Conservation (phyloP, 176 grass and related monocot species). For the Phoenix dactylifera region DNA sequence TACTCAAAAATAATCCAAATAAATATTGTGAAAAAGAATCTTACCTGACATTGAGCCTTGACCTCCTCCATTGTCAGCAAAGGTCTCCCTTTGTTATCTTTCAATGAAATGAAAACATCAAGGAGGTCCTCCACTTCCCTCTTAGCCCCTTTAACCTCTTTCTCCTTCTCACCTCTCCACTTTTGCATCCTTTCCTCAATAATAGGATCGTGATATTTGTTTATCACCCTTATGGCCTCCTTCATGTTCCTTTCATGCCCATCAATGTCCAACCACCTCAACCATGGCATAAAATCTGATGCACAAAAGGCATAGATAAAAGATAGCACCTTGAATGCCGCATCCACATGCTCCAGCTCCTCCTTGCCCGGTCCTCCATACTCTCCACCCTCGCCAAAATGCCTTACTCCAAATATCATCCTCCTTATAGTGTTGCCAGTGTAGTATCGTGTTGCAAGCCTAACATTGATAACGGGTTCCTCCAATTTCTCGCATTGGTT, state of each 20-base stretch:
- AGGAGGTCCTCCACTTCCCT: constrained; percentile 23
- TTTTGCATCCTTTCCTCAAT: constrained; percentile 24
- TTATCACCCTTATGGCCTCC: constrained; percentile 1
- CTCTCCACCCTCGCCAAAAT: constrained; percentile 6
- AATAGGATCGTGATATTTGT: constrained; percentile 26
- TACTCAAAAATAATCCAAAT: too few species aligned
- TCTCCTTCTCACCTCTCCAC: neutral
- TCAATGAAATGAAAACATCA: constrained; percentile 30
- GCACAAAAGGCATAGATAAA: constrained; percentile 25
- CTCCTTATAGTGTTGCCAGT: constrained; percentile 27
- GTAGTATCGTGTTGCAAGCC: constrained; percentile 23
- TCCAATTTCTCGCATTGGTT: constrained; percentile 3
- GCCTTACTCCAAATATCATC: constrained; percentile 31
- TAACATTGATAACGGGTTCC: constrained; percentile 18
- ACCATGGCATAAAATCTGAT: constrained; percentile 31
- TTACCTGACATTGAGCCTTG: constrained; percentile 30
- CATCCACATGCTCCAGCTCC: constrained; percentile 35
- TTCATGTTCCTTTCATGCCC: constrained; percentile 29
- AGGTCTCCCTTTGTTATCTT: neutral
- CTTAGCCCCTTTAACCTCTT: neutral
- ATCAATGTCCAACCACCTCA: constrained; percentile 26
- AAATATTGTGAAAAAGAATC: neutral
- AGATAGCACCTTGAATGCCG: constrained; percentile 16
- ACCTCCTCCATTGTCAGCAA: constrained; percentile 29
- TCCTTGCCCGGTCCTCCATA: constrained; percentile 1